Evolutionary conservation across 805 yeast genomes (phyloP).

Genomic region (Starmera quercuum): DNA sequence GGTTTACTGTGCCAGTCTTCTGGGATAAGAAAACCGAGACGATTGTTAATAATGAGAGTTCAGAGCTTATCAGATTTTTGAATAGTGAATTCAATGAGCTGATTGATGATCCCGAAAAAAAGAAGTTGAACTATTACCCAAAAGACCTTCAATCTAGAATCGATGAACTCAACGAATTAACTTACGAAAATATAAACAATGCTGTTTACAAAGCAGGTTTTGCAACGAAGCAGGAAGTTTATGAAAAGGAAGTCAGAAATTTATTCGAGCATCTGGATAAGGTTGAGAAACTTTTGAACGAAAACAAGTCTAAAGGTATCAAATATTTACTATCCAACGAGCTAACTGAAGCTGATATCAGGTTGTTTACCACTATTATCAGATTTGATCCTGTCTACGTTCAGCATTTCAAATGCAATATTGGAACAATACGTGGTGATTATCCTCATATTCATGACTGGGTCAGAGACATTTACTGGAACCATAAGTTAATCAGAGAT

Average conservation of each 20-base stretch:
- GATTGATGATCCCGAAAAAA: slow-evolving; percentile 36
- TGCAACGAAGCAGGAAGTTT: slow-evolving; percentile 76
- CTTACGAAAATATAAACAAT: slow-evolving; percentile 79
- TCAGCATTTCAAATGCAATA: slow-evolving; percentile 91
- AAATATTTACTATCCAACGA: slow-evolving; percentile 50
- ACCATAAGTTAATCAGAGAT: slow-evolving; percentile 56
- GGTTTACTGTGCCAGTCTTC: slow-evolving; percentile 88
- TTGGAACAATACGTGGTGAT: slow-evolving; percentile 69
- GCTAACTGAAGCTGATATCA: slow-evolving; percentile 85
- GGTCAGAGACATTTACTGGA: slow-evolving; percentile 82
- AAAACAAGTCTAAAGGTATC: slow-evolving; percentile 24
- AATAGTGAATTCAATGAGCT: slow-evolving; percentile 66
- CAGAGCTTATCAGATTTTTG: slow-evolving; percentile 82
- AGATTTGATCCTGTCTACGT: slow-evolving; percentile 92
- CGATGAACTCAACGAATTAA: slow-evolving; percentile 75
- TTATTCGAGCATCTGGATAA: slow-evolving; percentile 64
- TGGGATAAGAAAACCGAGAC: slow-evolving; percentile 83
- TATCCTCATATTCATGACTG: slow-evolving; percentile 76
- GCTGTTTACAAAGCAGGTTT: slow-evolving; percentile 94
- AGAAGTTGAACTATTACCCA: slow-evolving; percentile 59
- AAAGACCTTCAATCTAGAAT: slow-evolving; percentile 42
- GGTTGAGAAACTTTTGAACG: slow-evolving; percentile 52
- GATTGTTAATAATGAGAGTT: slow-evolving; percentile 86
- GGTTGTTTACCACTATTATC: slow-evolving; percentile 79
- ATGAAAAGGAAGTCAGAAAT: slow-evolving; percentile 56